Evolutionary conservation across 2,329 filamentous ascomycete genomes (phyloP), one percentile per base, ranked within the genome.

Genomic region (Sporothrix dimorphospora): DNA sequence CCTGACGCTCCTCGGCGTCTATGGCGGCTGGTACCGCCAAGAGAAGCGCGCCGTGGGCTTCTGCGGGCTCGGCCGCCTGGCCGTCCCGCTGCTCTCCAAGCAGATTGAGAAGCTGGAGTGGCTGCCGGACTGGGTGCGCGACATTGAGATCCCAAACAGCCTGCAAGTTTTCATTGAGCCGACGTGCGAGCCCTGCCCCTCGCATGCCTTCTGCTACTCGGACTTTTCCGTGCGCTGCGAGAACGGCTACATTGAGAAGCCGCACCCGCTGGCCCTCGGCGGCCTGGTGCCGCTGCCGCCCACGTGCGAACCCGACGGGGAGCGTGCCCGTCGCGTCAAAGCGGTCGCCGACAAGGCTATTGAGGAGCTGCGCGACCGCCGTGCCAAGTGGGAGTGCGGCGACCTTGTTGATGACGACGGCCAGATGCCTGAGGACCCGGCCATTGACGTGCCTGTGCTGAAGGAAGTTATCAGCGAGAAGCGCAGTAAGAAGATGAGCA

Each of bases 11-110:
- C 80, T 96, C 7, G 87, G 87, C 42, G 89, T 91, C 0, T 93
- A 97, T 75, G 91, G 87, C 40, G 88, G 88, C 9, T 96, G 94
- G 88, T 99, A 94, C 84, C 87, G 95, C 66, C 93, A 97, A 79
- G 96, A 99, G 81, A 98, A 98, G 85, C 85, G 97, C n/a, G 92
- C 93, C 19, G 93, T 98, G 24, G 96, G 97, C 45, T 99, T 97
- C 79, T 99, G 96, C 79, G 94, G 94, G 14, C 88, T 97, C 70
- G 96, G 92, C 30, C 88, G 90, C 70, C 85, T 89, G 65, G 88
- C 85, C 1, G 84, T 82, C 42, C 78, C 84, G 75, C 78, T 89
- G 40, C 79, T 82, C 8, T 76, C 79, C 2, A 78, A 80, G 7
- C 71, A 72, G 67, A 47, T 73, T 3, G 73, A 71, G 34, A 45